These are phyloP conservation scores for Colletotrichum theobromicola DNA, from an alignment of 2,329 filamentous ascomycete genomes.

Conservation along the genomic window DNA sequence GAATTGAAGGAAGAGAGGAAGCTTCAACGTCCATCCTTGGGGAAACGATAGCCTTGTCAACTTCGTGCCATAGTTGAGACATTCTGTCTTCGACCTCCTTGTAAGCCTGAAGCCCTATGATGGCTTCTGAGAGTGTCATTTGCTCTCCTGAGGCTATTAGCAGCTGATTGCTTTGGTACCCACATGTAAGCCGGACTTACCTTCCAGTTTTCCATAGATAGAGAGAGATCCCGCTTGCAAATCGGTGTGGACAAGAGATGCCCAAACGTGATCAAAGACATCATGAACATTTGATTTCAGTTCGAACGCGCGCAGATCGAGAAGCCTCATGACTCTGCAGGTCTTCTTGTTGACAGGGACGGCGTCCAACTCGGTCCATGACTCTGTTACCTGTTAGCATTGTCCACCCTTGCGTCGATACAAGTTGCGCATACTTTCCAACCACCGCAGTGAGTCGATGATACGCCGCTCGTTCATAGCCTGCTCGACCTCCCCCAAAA, in stretches of 20 bases:
- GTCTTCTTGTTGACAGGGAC: slow-evolving; percentile 67
- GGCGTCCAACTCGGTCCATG: slow-evolving; percentile 61
- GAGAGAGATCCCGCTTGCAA: slow-evolving; percentile 57
- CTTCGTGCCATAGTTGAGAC: slow-evolving; percentile 63
- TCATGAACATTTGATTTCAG: slow-evolving; percentile 71
- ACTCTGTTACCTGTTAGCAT: slow-evolving; percentile 45
- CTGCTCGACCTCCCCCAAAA: slow-evolving; percentile 67
- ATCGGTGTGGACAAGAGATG: slow-evolving; percentile 68
- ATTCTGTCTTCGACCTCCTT: slow-evolving; percentile 67
- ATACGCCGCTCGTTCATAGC: slow-evolving; percentile 60
- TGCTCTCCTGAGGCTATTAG: slow-evolving; percentile 47
- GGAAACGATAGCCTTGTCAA: slow-evolving; percentile 65
- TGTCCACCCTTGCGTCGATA: no score
- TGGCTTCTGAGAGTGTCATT: slow-evolving; percentile 58
- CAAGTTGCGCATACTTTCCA: slow-evolving; percentile 52
- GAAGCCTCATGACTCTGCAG: slow-evolving; percentile 66
- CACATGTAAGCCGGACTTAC: slow-evolving; percentile 38
- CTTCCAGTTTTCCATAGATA: slow-evolving; percentile 57
- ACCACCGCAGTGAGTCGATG: slow-evolving; percentile 59
- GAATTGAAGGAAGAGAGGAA: slow-evolving; percentile 42
- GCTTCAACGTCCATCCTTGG: slow-evolving; percentile 59
- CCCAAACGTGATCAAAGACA: slow-evolving; percentile 74
- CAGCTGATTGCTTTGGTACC: neutral
- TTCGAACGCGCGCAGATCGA: slow-evolving; percentile 69
- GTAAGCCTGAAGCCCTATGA: slow-evolving; percentile 61